Base-by-base conservation (phyloP, 352 stramenopile species). In the Phytopythium kandeliae region DNA sequence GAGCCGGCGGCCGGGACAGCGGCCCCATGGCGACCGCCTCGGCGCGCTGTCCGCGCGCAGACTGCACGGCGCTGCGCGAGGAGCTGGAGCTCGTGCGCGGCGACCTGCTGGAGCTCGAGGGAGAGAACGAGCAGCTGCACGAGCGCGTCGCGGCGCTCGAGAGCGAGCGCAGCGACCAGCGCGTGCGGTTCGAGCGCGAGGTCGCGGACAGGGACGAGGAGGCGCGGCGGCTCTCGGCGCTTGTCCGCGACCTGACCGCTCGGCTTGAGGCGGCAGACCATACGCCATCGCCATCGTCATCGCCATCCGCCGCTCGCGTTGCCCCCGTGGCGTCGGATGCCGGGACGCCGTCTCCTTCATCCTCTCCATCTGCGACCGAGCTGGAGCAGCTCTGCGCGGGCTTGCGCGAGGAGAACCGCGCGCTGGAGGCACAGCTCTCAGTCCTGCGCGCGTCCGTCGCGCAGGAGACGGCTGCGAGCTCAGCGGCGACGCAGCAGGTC, bases 111-210 rank as follows among this genome's bases (percentile, higher is more conserved):
- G 76, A 87, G 61, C 40, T 89, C 11, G 69, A 78, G 60, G 48
- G 62, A 47, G 76, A 92, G 55, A 83, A 74, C 47, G 74, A 88
- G 41, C 60, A 78, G 60, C 65, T 89, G n/a, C 70, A 85, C 52
- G 78, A 90, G 15, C 61, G 77, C 36, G 49, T 86, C 38, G 63
- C 62, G 10, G 37, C 48, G 1, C 46, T 83, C 25, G 64, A 82
- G 45, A 60, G 57, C 21, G 63, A 74, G 46, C 33, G 53, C 42
- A 57, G 49, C 41, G 40, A 48, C 38, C 57, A 17, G 25, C 47
- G 50, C 30, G 48, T 34, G 12, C 42, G 59, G n/a, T 45, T 47
- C n/a, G 46, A 55, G 40, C 48, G 57, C 22, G 48, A 38, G 25
- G 35, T 71, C 13, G 40, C 34, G 13, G 36, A 52, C 11, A 70